A percentile compares a stretch with the other conserved stretches of the same genome.
phyloP scores from a whole-genome alignment of 164 flowering plant species.

The Malania oleifera region DNA sequence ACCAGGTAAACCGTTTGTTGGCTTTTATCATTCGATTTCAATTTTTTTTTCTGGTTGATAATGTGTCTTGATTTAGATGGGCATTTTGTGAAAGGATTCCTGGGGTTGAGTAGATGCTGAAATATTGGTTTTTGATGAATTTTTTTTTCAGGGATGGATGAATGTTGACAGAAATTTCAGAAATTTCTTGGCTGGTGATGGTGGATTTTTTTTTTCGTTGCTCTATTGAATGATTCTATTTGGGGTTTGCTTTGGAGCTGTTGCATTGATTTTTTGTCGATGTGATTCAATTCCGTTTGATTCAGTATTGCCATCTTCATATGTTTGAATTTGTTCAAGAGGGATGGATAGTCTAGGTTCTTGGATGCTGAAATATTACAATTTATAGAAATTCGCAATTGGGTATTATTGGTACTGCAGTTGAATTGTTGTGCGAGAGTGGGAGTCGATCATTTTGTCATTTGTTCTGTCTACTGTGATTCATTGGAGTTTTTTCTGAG shows the following conservation, averaged over 20 bases:
- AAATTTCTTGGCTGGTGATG: neutral
- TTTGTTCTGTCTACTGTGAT: neutral
- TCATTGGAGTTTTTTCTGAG: neutral
- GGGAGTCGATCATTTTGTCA: slow-evolving; percentile 1
- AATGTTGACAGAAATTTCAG: neutral
- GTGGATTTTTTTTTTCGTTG: slow-evolving; percentile 2
- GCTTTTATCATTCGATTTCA: neutral
- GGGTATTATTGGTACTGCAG: neutral
- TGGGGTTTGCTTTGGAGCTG: slow-evolving; percentile 5
- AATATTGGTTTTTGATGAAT: neutral
- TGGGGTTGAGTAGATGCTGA: neutral
- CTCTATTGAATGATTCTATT: neutral
- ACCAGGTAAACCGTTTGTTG: slow-evolving; percentile 11
- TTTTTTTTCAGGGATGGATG: slow-evolving; percentile 4
- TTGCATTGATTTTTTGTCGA: too few relatives aligned
- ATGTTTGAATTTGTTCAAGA: neutral
- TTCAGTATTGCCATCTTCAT: too few relatives aligned
- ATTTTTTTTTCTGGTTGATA: slow-evolving; percentile 4
- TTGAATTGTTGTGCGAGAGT: neutral
- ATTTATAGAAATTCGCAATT: neutral
- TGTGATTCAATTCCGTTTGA: too few relatives aligned
- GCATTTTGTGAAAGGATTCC: neutral
- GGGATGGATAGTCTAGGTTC: neutral
- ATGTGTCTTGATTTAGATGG: neutral
- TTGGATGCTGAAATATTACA: neutral